Percentiles rank a stretch among this genome's conserved stretches.
Evolutionary conservation across 257 asterid species (phyloP).

Genomic region (Gentiana straminea): DNA sequence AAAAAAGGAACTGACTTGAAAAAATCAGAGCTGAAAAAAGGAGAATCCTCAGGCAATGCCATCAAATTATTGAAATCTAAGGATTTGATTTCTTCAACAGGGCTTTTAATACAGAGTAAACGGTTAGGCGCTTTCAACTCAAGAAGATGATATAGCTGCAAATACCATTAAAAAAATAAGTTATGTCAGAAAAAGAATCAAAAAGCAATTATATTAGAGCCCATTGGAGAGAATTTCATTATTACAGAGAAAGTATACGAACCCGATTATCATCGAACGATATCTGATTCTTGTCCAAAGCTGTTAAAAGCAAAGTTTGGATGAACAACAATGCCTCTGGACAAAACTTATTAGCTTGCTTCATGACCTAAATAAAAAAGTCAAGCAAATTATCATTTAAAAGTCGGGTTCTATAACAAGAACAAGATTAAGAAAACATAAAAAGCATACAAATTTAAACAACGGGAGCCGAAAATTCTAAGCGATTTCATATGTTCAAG

Average conservation of each 20-base stretch:
- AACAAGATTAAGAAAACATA: too few relatives aligned
- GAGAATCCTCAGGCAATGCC: constrained; percentile 74
- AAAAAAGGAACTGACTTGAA: constrained; percentile 42
- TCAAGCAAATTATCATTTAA: neutral
- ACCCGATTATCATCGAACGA: constrained; percentile 53
- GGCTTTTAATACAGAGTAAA: constrained; percentile 44
- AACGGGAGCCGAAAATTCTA: too few relatives aligned
- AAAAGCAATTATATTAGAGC: neutral
- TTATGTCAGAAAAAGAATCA: neutral
- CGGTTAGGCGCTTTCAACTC: constrained; percentile 59
- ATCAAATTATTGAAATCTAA: constrained; percentile 50
- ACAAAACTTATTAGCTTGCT: constrained; percentile 62
- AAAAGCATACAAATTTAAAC: too few relatives aligned
- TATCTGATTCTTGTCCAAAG: constrained; percentile 39
- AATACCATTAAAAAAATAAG: constrained; percentile 4
- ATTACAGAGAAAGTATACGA: constrained; percentile 13
- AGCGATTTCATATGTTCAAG: too few relatives aligned
- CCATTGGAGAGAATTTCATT: neutral
- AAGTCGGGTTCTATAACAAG: too few relatives aligned
- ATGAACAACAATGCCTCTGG: constrained; percentile 79
- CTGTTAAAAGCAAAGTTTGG: constrained; percentile 58
- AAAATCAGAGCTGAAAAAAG: constrained; percentile 50
- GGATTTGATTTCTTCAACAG: constrained; percentile 32
- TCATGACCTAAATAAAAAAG: constrained; percentile 33
- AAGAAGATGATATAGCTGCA: constrained; percentile 72